Conservation (phyloP, 1,139 yeast genomes). For the Kluyveromyces sp. region DNA sequence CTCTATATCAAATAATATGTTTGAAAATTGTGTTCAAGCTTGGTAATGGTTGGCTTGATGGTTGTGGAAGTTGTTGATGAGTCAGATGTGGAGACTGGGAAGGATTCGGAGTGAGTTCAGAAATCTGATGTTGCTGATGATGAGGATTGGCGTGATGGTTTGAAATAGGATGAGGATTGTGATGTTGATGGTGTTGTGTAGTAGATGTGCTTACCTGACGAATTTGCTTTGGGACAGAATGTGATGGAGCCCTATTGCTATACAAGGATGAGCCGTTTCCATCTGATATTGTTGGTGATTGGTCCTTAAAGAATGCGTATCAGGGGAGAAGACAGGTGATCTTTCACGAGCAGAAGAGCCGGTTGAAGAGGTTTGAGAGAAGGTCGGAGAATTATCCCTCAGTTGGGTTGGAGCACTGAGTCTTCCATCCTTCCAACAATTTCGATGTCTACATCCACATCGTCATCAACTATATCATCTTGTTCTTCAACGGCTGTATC, state of each 20-base stretch:
- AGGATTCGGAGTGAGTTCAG: slow-evolving; percentile 1
- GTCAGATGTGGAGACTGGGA: slow-evolving; percentile 4
- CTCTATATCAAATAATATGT: slow-evolving; percentile 7
- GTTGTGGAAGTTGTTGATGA: slow-evolving; percentile 6
- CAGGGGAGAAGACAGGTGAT: slow-evolving; percentile 10
- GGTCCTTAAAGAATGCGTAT: slow-evolving; percentile 4
- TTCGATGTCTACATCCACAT: slow-evolving; percentile 14
- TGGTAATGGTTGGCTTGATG: slow-evolving; percentile 12
- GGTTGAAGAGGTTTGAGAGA: slow-evolving; percentile 9
- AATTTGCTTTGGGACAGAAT: slow-evolving; percentile 3
- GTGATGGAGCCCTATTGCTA: not conserved
- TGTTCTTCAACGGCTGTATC: slow-evolving; percentile 18
- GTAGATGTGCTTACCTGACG: not conserved
- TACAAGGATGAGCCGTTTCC: slow-evolving; percentile 2
- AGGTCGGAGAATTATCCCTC: slow-evolving; percentile 7
- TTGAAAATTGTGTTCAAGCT: slow-evolving; percentile 24
- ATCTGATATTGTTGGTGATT: slow-evolving; percentile 8
- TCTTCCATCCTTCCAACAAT: slow-evolving; percentile 10
- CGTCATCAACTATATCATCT: slow-evolving; percentile 13
- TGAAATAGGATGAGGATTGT: no score
- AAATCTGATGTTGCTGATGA: not conserved
- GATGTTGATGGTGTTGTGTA: not conserved
- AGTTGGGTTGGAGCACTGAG: slow-evolving; percentile 8
- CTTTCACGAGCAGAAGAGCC: slow-evolving; percentile 11
- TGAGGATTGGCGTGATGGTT: no score